These are phyloP conservation scores for Aspergillus tanneri DNA, from an alignment of 2,329 filamentous ascomycete species.

Conservation along the genomic window DNA sequence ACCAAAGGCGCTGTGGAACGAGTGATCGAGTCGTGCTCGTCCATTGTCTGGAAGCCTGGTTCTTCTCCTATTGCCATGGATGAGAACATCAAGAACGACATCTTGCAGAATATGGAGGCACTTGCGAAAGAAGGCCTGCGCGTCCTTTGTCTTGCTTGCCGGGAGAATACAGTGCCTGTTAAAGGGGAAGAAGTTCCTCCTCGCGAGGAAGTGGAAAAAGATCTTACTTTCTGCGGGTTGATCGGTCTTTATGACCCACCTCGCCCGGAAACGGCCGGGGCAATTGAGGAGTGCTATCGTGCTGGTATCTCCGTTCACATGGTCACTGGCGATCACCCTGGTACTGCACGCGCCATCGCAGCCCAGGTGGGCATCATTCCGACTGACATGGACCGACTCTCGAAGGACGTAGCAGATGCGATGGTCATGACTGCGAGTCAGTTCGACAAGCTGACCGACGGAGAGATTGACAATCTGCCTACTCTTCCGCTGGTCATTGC, in stretches of 20 bases:
- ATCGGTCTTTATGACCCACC: conserved; percentile 85
- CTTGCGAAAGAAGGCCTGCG: conserved; percentile 66
- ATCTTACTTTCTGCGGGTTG: conserved; percentile 74
- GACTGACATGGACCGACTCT: conserved; percentile 58
- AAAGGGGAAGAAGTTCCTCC: conserved; percentile 24
- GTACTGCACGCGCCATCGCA: conserved; percentile 76
- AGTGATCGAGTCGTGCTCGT: conserved; percentile 62
- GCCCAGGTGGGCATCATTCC: conserved; percentile 76
- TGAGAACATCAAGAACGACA: conserved; percentile 54
- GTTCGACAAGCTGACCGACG: conserved; percentile 74
- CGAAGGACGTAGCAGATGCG: conserved; percentile 62
- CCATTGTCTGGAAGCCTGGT: conserved; percentile 46
- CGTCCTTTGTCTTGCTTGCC: conserved; percentile 64
- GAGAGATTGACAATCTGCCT: conserved; percentile 64
- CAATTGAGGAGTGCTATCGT: conserved; percentile 67
- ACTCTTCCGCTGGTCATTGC: conserved; percentile 59
- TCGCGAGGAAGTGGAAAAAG: conserved; percentile 64
- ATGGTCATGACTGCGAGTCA: conserved; percentile 74
- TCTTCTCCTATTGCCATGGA: conserved; percentile 47
- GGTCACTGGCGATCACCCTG: conserved; percentile 79
- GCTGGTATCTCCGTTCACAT: conserved; percentile 80
- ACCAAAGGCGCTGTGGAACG: conserved; percentile 63
- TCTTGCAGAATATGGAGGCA: conserved; percentile 67
- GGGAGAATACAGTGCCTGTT: conserved; percentile 17
- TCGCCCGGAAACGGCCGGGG: conserved; percentile 72